Conservation (phyloP, 495 filamentous ascomycete species). For the Penicillium subrubescens region DNA sequence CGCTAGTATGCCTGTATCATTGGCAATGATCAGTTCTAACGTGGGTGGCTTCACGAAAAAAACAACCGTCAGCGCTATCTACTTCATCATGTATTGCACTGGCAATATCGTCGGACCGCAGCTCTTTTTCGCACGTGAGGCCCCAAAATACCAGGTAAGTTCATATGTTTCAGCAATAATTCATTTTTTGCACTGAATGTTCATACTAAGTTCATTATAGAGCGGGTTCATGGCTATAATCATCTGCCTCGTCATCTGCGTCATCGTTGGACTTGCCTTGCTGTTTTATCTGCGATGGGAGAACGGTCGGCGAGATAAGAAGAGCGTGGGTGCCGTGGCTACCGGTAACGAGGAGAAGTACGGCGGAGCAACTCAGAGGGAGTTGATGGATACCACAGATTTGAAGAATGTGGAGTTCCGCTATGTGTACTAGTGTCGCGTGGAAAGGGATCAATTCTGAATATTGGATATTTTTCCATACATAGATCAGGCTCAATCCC, state of each 20-base stretch:
- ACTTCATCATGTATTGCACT: constrained; percentile 45
- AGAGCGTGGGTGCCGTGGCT: background rate
- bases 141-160: constrained; percentile 29
- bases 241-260: constrained; percentile 21
- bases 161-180: too few species aligned
- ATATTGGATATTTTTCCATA: background rate
- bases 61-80: constrained; percentile 31
- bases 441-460: background rate
- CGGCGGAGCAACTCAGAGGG: background rate
- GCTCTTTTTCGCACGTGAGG: constrained; percentile 27
- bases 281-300: constrained; percentile 24
- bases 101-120: constrained; percentile 42
- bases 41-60: constrained; percentile 38
- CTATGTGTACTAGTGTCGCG: constrained; percentile 14
- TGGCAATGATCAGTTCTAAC: constrained; percentile 36
- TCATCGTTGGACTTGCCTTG: constrained; percentile 11
- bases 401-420: constrained; percentile 18
- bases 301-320: constrained; percentile 17
- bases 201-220: background rate
- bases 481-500: background rate
- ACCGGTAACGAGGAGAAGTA: constrained; percentile 9
- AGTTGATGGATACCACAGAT: constrained; percentile 17
- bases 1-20: constrained; percentile 24
- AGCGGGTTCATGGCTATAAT: constrained; percentile 27
- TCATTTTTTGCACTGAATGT: background rate